Evolutionary conservation across 2,329 filamentous ascomycete genomes (phyloP).

Genomic region (Exophiala calicioides): DNA sequence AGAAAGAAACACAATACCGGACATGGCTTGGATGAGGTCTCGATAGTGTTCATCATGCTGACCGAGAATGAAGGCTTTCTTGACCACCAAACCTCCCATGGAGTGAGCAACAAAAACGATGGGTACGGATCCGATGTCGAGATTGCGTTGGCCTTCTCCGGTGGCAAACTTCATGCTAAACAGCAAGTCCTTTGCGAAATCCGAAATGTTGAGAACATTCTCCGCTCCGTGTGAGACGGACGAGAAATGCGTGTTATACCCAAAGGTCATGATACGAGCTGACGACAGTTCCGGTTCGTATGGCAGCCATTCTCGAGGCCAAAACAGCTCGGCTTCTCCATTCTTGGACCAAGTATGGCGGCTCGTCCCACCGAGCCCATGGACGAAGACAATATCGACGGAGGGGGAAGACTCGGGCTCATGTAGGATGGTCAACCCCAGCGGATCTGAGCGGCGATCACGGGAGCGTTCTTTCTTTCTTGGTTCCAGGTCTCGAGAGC

Average conservation of each 20-base stretch:
- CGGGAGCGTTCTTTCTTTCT: too few species aligned
- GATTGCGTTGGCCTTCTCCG: neutral
- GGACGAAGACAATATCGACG: slow-evolving; percentile 42
- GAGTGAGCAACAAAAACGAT: slow-evolving; percentile 19
- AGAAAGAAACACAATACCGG: slow-evolving; percentile 32
- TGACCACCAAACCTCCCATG: slow-evolving; percentile 22
- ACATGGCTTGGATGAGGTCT: neutral
- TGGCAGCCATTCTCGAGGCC: slow-evolving; percentile 45
- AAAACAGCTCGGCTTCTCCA: slow-evolving; percentile 33
- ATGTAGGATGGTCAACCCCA: too few species aligned
- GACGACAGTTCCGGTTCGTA: slow-evolving; percentile 27
- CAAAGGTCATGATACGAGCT: slow-evolving; percentile 32
- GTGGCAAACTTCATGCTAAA: neutral
- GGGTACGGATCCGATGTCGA: slow-evolving; percentile 6
- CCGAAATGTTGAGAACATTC: slow-evolving; percentile 2
- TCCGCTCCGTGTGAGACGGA: neutral
- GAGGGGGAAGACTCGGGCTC: too few species aligned
- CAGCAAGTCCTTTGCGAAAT: slow-evolving; percentile 23
- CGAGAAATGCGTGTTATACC: slow-evolving; percentile 29
- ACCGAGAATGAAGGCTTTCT: slow-evolving; percentile 12
- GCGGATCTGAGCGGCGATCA: too few species aligned
- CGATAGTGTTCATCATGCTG: slow-evolving; percentile 4
- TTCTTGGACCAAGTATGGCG: slow-evolving; percentile 43
- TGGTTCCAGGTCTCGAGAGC: too few species aligned
- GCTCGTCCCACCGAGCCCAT: slow-evolving; percentile 43